A percentile compares a stretch with the other conserved stretches of the same genome.
Conservation (phyloP, 176 grass and related monocot genomes). For the Chloris gayana region DNA sequence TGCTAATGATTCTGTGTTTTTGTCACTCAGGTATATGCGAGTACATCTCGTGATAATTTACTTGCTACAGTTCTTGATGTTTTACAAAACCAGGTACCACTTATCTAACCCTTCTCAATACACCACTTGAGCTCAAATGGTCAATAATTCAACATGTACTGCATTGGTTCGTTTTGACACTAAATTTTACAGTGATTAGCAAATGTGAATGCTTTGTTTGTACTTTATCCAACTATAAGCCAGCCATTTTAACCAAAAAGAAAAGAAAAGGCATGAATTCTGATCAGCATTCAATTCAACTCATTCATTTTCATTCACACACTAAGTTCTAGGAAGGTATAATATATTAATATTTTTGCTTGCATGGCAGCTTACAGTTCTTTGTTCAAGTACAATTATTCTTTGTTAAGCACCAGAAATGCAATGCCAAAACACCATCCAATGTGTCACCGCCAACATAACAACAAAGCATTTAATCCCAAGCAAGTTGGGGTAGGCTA, state of each 20-base stretch:
- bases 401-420: conserved; percentile 19
- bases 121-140: conserved; percentile 6
- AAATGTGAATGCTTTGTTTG: not conserved
- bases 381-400: conserved; percentile 17
- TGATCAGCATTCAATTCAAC: conserved; percentile 32
- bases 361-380: not conserved
- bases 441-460: no score
- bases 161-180: conserved; percentile 22
- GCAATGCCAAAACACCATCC: not conserved
- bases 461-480: no score
- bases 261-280: not conserved
- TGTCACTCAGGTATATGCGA: conserved; percentile 88
- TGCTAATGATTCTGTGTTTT: conserved; percentile 40
- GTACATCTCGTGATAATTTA: conserved; percentile 95
- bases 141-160: conserved; percentile 2
- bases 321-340: conserved; percentile 20
- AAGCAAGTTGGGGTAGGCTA: no score
- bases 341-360: conserved; percentile 23
- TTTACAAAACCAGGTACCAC: conserved; percentile 83
- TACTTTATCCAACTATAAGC: conserved; percentile 11
- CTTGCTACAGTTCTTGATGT: conserved; percentile 88
- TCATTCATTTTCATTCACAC: no score
- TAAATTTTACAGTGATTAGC: conserved; percentile 18
- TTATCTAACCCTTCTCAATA: conserved; percentile 18
- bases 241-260: conserved; percentile 11